A percentile compares a stretch with the other conserved stretches of the same genome.
These are phyloP conservation scores for Cladophialophora exuberans DNA, from an alignment of 2,329 filamentous ascomycete species.

Conservation along the genomic window DNA sequence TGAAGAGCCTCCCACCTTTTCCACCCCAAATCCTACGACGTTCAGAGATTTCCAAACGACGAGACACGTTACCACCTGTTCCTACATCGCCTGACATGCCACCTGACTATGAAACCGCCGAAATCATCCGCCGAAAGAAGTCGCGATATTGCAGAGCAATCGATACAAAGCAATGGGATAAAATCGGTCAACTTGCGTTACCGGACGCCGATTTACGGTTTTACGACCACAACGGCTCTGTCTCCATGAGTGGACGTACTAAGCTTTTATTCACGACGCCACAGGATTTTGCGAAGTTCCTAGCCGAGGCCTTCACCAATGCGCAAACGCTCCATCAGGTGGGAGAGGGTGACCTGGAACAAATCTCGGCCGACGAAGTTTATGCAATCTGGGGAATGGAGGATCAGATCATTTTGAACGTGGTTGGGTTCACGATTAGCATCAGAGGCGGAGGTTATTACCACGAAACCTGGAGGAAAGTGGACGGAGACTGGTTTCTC, in stretches of 20 bases:
- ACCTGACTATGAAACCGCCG: neutral
- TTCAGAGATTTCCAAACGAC: too few species aligned
- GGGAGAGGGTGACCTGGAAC: neutral
- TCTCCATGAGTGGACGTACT: neutral
- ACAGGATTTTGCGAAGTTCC: neutral
- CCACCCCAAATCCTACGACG: too few species aligned
- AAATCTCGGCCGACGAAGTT: neutral
- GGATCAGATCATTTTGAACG: neutral
- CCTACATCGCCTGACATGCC: neutral
- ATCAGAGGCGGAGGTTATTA: neutral
- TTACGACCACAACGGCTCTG: neutral
- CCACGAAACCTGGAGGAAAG: neutral
- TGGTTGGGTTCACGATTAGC: neutral
- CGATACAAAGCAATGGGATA: conserved; percentile 2
- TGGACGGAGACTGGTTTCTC: neutral
- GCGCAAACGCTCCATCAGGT: neutral
- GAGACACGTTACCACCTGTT: too few species aligned
- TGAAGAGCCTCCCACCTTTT: too few species aligned
- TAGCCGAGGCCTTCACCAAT: neutral
- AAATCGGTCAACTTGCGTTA: neutral
- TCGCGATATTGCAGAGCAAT: neutral
- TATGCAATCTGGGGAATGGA: neutral
- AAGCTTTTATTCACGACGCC: neutral
- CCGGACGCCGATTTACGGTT: neutral
- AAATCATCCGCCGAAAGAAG: neutral